Conservation (phyloP, 768 basidiomycete species). For the Pleurotus giganteus region DNA sequence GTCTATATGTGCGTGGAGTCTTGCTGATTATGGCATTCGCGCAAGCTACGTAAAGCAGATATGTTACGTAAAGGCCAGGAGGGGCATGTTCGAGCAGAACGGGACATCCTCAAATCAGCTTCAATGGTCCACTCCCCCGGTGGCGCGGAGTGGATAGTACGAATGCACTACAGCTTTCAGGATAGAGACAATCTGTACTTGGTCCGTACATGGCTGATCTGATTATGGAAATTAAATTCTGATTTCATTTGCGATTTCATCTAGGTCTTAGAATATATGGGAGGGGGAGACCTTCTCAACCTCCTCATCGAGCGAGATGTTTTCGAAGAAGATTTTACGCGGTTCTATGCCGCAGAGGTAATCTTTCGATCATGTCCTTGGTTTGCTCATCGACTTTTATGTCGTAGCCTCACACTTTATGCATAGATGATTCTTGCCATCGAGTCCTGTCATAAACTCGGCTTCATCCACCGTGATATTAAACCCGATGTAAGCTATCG, state of each 20-base stretch:
- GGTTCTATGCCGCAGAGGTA: constrained; percentile 95
- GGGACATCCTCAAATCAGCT: constrained; percentile 90
- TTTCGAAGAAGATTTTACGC: constrained; percentile 87
- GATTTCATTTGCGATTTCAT: constrained; percentile 61
- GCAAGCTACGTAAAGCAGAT: constrained; percentile 79
- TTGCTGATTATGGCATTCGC: constrained; percentile 4
- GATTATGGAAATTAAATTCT: constrained; percentile 28
- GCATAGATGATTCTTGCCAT: constrained; percentile 89
- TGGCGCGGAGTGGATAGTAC: constrained; percentile 91
- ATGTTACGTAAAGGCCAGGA: constrained; percentile 97
- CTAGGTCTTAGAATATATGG: constrained; percentile 93
- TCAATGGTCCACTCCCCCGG: constrained; percentile 73
- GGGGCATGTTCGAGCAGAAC: constrained; percentile 94
- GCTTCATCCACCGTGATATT: constrained; percentile 98
- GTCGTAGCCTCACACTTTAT: constrained; percentile 14
- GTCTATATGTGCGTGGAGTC: constrained; percentile 10
- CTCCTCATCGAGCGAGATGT: constrained; percentile 90
- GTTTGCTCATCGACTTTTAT: constrained; percentile 13
- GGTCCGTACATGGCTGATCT: constrained; percentile 46
- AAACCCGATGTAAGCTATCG: constrained; percentile 76
- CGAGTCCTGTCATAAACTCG: constrained; percentile 89
- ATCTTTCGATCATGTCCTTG: constrained; percentile 15
- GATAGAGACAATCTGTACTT: constrained; percentile 95
- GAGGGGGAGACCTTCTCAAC: constrained; percentile 94
- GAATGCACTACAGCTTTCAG: constrained; percentile 90